Evolutionary conservation across 345 rosid genomes (phyloP).

Genomic region (Eucalyptus viminalis): DNA sequence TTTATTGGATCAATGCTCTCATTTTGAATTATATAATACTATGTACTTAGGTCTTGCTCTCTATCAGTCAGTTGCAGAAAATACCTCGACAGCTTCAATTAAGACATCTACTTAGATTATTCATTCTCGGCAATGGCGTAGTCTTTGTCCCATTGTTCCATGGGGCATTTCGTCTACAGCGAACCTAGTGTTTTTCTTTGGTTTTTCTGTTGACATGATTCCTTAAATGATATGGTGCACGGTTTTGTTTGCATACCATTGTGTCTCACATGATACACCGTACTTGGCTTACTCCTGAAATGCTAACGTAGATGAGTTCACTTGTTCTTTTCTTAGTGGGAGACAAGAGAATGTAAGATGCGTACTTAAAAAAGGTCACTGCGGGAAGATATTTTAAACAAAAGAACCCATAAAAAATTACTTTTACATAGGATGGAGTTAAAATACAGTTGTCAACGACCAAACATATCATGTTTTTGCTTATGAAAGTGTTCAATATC

Average conservation of each 20-base stretch:
- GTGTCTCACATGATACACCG: neutral
- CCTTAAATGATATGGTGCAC: neutral
- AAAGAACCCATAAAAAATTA: neutral
- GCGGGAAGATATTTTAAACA: neutral
- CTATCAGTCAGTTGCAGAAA: neutral
- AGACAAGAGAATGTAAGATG: neutral
- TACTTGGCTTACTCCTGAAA: neutral
- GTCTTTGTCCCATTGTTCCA: neutral
- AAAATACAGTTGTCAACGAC: neutral
- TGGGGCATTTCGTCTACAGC: neutral
- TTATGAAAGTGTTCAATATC: neutral
- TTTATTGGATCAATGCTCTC: neutral
- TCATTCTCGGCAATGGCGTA: neutral
- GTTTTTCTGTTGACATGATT: neutral
- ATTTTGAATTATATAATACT: neutral
- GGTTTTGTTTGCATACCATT: neutral
- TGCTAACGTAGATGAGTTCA: neutral
- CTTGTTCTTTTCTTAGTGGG: neutral
- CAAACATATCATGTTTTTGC: neutral
- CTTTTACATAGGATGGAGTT: neutral
- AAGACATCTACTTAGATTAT: neutral
- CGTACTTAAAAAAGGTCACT: neutral
- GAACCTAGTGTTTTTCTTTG: neutral
- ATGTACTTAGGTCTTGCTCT: neutral
- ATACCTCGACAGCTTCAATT: neutral